Evolutionary conservation across 2,329 filamentous ascomycete genomes (phyloP).

Genomic region (Penicillium decumbens): DNA sequence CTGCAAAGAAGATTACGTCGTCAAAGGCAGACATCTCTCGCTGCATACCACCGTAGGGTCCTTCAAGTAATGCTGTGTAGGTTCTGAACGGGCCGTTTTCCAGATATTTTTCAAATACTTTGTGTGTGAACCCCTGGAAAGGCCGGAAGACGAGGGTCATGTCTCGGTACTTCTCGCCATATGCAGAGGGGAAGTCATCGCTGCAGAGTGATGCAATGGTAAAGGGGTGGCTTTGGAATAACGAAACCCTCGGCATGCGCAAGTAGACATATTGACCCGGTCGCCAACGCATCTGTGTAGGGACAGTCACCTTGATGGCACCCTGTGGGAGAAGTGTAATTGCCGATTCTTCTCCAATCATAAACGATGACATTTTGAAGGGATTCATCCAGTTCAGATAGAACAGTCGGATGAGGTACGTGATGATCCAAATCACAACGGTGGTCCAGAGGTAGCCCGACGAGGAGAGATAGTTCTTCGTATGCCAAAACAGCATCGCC

Average conservation of each 20-base stretch:
- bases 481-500: conserved; percentile 90
- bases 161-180: conserved; percentile 81
- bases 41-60: conserved; percentile 92
- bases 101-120: conserved; percentile 75
- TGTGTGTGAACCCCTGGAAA: conserved; percentile 82
- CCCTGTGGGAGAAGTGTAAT: conserved; percentile 87
- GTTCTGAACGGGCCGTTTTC: conserved; percentile 86
- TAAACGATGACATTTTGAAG: conserved; percentile 65
- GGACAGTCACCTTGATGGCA: conserved; percentile 91
- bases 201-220: conserved; percentile 90
- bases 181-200: conserved; percentile 87
- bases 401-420: conserved; percentile 69
- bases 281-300: conserved; percentile 86
- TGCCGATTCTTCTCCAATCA: conserved; percentile 86
- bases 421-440: conserved; percentile 69
- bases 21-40: conserved; percentile 87
- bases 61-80: conserved; percentile 87
- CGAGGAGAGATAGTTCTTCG: conserved; percentile 82
- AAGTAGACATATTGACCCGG: conserved; percentile 94
- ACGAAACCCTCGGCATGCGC: conserved; percentile 84
- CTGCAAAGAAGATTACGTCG: conserved; percentile 86
- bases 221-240: conserved; percentile 92
- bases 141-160: conserved; percentile 89
- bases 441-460: conserved; percentile 87
- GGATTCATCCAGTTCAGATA: conserved; percentile 89